Conservation (phyloP, 2,329 filamentous ascomycete species). For the Diaporthe humulicola region DNA sequence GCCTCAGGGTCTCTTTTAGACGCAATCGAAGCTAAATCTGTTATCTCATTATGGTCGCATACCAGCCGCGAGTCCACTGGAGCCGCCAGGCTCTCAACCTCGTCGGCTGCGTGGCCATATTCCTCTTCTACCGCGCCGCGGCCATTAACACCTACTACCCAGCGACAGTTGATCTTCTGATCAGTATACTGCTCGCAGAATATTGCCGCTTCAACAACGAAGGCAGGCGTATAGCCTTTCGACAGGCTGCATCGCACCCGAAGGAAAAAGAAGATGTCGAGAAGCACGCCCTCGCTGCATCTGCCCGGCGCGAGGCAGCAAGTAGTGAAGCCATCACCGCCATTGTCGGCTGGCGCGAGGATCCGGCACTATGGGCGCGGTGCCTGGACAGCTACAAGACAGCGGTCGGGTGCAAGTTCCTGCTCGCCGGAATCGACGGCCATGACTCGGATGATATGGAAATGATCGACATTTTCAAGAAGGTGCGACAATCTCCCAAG, state of each 20-base stretch:
- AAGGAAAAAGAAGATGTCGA: conserved; percentile 41
- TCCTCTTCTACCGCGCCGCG: conserved; percentile 44
- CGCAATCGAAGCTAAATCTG: too few species aligned
- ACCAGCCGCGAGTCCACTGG: conserved; percentile 19
- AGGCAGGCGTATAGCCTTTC: conserved; percentile 42
- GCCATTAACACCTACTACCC: conserved; percentile 45
- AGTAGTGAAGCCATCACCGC: conserved; percentile 43
- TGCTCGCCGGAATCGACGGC: conserved; percentile 49
- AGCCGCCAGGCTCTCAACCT: conserved; percentile 46
- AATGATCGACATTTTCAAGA: conserved; percentile 47
- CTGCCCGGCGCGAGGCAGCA: neutral
- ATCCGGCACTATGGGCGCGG: conserved; percentile 45
- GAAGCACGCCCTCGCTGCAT: conserved; percentile 31
- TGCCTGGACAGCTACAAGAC: conserved; percentile 48
- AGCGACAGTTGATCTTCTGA: conserved; percentile 45
- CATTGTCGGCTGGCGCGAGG: conserved; percentile 50
- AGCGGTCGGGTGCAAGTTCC: conserved; percentile 43
- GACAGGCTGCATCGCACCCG: neutral
- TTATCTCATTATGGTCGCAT: neutral
- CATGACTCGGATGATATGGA: conserved; percentile 47
- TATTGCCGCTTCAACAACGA: conserved; percentile 47
- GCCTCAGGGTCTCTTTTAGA: neutral
- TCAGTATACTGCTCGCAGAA: conserved; percentile 47
- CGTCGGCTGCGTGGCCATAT: conserved; percentile 45
- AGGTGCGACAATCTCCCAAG: conserved; percentile 32